Percentiles rank a stretch among this genome's conserved stretches.
phyloP scores from a whole-genome alignment of 768 basidiomycete species.

The Lepiota subincarnata region DNA sequence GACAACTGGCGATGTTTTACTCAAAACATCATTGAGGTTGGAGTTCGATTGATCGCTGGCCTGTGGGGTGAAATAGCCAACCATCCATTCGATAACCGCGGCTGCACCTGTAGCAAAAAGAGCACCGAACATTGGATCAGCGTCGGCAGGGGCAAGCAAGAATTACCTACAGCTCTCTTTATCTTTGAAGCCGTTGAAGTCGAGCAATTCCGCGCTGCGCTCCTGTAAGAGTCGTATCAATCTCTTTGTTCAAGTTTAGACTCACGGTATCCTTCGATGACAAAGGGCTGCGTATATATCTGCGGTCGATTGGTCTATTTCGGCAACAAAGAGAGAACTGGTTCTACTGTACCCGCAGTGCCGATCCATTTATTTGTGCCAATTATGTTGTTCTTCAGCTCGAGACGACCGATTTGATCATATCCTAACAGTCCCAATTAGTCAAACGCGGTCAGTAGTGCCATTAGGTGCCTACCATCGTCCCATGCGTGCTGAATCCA shows the following conservation, averaged over 20 bases:
- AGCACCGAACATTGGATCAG: neutral
- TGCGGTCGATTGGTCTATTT: slow-evolving; percentile 1
- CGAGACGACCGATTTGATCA: slow-evolving; percentile 60
- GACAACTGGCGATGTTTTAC: slow-evolving; percentile 42
- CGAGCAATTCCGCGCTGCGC: slow-evolving; percentile 59
- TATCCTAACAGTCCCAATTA: slow-evolving; percentile 42
- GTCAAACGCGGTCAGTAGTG: slow-evolving; percentile 13
- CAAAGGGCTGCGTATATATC: slow-evolving; percentile 80
- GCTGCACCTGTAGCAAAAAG: slow-evolving; percentile 31
- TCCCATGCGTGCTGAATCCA: slow-evolving; percentile 86
- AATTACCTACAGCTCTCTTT: slow-evolving; percentile 36
- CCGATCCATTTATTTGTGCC: slow-evolving; percentile 77
- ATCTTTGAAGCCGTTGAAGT: slow-evolving; percentile 48
- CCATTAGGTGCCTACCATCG: slow-evolving; percentile 36
- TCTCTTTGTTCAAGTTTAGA: slow-evolving; percentile 6
- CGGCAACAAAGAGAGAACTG: neutral
- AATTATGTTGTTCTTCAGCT: slow-evolving; percentile 49
- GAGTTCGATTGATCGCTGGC: slow-evolving; percentile 24
- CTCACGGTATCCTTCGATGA: slow-evolving; percentile 80
- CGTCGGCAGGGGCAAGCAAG: neutral
- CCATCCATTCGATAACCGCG: slow-evolving; percentile 66
- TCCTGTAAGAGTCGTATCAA: neutral
- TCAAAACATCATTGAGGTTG: slow-evolving; percentile 50
- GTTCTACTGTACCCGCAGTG: slow-evolving; percentile 53
- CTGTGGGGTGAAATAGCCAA: slow-evolving; percentile 56